A percentile compares a stretch with the other conserved stretches of the same genome.
These are phyloP conservation scores for Casuarina cunninghamiana DNA, from an alignment of 306 rosid genomes.

Conservation along the genomic window DNA sequence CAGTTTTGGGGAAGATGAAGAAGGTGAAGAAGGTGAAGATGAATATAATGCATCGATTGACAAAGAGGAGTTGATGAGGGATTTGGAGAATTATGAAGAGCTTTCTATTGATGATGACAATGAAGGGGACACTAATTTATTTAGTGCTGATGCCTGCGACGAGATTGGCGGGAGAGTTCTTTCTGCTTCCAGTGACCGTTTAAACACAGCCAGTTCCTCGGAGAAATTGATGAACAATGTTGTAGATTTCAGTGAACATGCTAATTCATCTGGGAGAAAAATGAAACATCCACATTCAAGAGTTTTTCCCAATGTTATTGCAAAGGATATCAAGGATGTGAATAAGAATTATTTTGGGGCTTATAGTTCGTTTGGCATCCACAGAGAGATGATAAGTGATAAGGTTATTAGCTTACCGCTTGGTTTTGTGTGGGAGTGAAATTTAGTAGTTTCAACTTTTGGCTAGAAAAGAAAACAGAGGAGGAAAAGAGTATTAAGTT, in stretches of 20 bases:
- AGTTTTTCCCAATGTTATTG: conserved; percentile 40
- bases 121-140: conserved; percentile 26
- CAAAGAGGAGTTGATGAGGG: conserved; percentile 48
- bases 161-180: conserved; percentile 23
- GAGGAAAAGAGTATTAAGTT: conserved; percentile 1
- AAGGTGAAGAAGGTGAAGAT: conserved; percentile 65
- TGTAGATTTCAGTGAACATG: conserved; percentile 32
- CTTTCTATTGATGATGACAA: conserved; percentile 26
- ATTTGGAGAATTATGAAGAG: conserved; percentile 46
- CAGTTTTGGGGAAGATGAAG: conserved; percentile 78
- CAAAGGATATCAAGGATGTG: conserved; percentile 61
- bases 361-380: conserved; percentile 91
- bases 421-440: conserved; percentile 20
- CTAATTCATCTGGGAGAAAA: conserved; percentile 32
- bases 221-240: conserved; percentile 34
- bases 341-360: conserved; percentile 86
- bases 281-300: conserved; percentile 33
- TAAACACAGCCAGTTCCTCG: conserved; percentile 39
- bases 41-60: conserved; percentile 37
- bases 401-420: conserved; percentile 50
- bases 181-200: conserved; percentile 37
- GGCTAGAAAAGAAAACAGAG: conserved; percentile 5
- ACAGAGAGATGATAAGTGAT: conserved; percentile 93
- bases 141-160: conserved; percentile 19
- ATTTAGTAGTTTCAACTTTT: conserved; percentile 7